Base-by-base conservation (phyloP, 139 green algal genomes). In the Tetradesmus lagerheimii region DNA sequence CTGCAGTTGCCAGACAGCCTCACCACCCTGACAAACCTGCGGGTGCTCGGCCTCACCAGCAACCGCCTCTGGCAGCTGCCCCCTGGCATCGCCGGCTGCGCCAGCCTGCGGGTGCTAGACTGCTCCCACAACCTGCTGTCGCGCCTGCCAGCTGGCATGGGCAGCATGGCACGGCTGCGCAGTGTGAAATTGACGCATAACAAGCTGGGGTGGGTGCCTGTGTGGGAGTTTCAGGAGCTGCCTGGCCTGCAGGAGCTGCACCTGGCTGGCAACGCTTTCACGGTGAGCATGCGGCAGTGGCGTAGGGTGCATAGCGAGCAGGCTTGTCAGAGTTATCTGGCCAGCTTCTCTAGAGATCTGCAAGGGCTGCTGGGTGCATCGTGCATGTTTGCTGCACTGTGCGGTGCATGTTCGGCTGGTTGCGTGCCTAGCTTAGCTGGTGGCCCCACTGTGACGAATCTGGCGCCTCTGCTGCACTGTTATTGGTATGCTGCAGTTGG, bases 41-140 rank as follows among this genome's bases (percentile, higher is more conserved):
- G 78, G 37, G 77, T 43, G 8, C 78, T 91, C 15, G 53, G 39
- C 8, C 20, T 87, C 18, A 74, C 76, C 57, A 87, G 78, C 78
- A 91, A 91, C 87, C 38, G 87, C 25, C 78, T 91, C n/a, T 91
- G 87, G 87, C 77, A 86, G 57, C 27, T 91, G 78, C 77, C 85
- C 5, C 25, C 43, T 23, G 85, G 85, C 43, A 31, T 89, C 3
- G 43, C 71, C 16, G 50, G 34, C 20, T 90, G 86, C 50, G 62
- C 37, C 35, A 39, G 62, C 0, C 88, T 95, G 76, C 76, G 92
- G 2, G 83, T 95, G 85, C 90, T 95, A 85, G 93, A 95, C 47
- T 80, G 92, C 29, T 90, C 74, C 34, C 67, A 89, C 88, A 94
- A 94, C 86, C 23, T 79, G 37, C 64, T 94, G 50, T 66, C 11